A percentile compares a stretch with the other conserved stretches of the same genome.
phyloP scores from a whole-genome alignment of 169 alveolate genomes.

The Plasmodium ovale region DNA sequence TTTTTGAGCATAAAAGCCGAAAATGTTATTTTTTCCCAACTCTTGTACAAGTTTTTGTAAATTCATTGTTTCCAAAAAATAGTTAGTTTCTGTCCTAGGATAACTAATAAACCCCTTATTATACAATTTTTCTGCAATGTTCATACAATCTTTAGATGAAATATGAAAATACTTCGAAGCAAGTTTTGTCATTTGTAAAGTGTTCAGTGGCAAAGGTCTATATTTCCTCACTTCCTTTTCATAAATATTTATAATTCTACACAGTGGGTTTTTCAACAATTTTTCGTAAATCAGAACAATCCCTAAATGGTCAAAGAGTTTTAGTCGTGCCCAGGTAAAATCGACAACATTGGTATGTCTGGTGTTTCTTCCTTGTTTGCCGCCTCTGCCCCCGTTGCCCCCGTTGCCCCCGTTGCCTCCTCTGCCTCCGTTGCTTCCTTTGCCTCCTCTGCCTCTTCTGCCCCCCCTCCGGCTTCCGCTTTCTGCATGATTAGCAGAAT shows the following conservation, averaged over 20 bases:
- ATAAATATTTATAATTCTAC: slow-evolving; percentile 52
- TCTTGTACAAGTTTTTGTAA: slow-evolving; percentile 85
- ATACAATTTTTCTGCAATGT: slow-evolving; percentile 97
- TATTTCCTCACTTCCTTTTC: slow-evolving; percentile 77
- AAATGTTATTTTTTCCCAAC: slow-evolving; percentile 84
- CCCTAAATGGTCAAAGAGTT: slow-evolving; percentile 65
- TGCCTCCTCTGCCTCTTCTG: background rate
- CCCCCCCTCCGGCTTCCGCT: background rate
- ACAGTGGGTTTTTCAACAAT: slow-evolving; percentile 49
- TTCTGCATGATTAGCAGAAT: background rate
- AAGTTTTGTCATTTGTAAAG: slow-evolving; percentile 93
- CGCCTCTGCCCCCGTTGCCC: background rate
- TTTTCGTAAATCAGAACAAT: slow-evolving; percentile 70
- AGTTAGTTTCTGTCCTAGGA: slow-evolving; percentile 99
- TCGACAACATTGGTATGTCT: slow-evolving; percentile 29
- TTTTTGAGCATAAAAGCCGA: slow-evolving; percentile 93
- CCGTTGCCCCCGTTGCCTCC: background rate
- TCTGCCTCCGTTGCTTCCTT: background rate
- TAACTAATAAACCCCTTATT: slow-evolving; percentile 94
- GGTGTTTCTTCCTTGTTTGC: background rate
- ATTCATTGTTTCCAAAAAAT: slow-evolving; percentile 93
- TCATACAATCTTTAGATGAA: slow-evolving; percentile 94
- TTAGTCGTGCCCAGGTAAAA: slow-evolving; percentile 73
- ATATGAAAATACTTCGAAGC: slow-evolving; percentile 92
- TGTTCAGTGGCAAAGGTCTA: slow-evolving; percentile 94